These are phyloP conservation scores for Metschnikowia matae DNA, from an alignment of 805 yeast genomes.

Conservation along the genomic window DNA sequence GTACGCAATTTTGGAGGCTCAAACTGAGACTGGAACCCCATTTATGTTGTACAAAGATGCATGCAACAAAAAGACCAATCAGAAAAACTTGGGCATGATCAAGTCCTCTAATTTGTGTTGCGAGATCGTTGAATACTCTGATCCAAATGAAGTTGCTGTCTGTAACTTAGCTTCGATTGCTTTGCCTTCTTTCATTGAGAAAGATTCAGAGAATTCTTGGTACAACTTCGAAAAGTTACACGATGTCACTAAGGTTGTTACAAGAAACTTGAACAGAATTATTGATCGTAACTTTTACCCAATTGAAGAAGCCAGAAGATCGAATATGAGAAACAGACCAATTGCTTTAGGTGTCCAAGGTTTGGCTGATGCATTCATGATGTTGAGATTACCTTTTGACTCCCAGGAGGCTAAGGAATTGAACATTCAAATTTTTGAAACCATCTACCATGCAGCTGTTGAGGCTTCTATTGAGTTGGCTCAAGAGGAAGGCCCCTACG, in stretches of 20 bases:
- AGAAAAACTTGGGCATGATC: conserved; percentile 56
- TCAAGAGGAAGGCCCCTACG: conserved; percentile 46
- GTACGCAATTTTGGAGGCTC: conserved; percentile 58
- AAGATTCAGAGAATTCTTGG: conserved; percentile 39
- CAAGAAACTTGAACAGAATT: conserved; percentile 52
- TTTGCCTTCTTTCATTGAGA: conserved; percentile 52
- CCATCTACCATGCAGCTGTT: conserved; percentile 57
- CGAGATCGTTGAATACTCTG: conserved; percentile 59
- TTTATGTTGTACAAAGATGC: conserved; percentile 63
- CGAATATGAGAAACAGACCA: conserved; percentile 57
- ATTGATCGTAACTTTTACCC: conserved; percentile 57
- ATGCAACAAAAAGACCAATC: conserved; percentile 55
- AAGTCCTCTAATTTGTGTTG: conserved; percentile 61
- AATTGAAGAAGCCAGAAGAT: conserved; percentile 48
- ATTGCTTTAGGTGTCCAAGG: conserved; percentile 65
- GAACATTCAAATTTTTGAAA: conserved; percentile 58
- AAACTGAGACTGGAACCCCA: conserved; percentile 63
- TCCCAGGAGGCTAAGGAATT: conserved; percentile 53
- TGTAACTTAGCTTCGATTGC: conserved; percentile 61
- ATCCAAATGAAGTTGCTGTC: conserved; percentile 56
- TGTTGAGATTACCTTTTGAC: conserved; percentile 53
- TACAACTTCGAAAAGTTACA: conserved; percentile 55
- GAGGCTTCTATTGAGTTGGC: conserved; percentile 57
- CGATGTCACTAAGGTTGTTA: conserved; percentile 49
- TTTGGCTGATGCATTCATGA: conserved; percentile 56